Percentiles rank a stretch among this genome's conserved stretches.
These are phyloP conservation scores for Colletotrichum horii DNA, from an alignment of 2,329 filamentous ascomycete genomes.

Conservation along the genomic window DNA sequence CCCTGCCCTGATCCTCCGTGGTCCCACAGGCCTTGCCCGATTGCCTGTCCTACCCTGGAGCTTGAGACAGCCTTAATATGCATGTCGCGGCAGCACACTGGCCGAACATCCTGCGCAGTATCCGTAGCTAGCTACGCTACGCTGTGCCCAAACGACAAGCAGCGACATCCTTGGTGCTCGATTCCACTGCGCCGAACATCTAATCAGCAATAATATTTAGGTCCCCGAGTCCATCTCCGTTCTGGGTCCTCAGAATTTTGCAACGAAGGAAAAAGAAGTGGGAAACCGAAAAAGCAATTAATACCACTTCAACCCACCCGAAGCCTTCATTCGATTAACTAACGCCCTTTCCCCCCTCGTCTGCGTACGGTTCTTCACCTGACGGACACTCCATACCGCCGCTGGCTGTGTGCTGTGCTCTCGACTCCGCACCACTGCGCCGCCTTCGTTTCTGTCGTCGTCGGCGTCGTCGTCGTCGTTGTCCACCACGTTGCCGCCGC, in stretches of 20 bases:
- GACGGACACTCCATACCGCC: not conserved
- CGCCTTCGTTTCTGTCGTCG: not conserved
- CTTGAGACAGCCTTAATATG: conserved; percentile 22
- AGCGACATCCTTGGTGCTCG: conserved; percentile 21
- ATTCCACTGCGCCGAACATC: conserved; percentile 17
- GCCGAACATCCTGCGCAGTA: not conserved
- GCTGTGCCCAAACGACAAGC: not conserved
- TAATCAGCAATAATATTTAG: conserved; percentile 18
- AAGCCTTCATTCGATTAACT: not conserved
- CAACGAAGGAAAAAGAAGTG: conserved; percentile 6
- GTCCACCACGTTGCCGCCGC: not conserved
- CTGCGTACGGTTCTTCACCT: not conserved
- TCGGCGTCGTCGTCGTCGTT: not conserved
- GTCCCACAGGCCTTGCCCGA: conserved; percentile 14
- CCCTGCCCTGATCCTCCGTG: conserved; percentile 20
- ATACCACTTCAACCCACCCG: conserved; percentile 1
- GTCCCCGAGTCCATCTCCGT: conserved; percentile 10
- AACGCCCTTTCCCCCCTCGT: not conserved
- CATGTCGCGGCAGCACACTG: conserved; percentile 14
- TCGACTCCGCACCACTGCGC: not conserved
- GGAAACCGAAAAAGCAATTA: conserved; percentile 13
- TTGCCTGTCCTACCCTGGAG: conserved; percentile 19
- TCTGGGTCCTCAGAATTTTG: conserved; percentile 12
- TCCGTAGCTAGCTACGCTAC: not conserved
- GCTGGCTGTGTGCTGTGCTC: not conserved